These are phyloP conservation scores for Leccinum aurantiacum DNA, from an alignment of 768 basidiomycete genomes.

Conservation along the genomic window DNA sequence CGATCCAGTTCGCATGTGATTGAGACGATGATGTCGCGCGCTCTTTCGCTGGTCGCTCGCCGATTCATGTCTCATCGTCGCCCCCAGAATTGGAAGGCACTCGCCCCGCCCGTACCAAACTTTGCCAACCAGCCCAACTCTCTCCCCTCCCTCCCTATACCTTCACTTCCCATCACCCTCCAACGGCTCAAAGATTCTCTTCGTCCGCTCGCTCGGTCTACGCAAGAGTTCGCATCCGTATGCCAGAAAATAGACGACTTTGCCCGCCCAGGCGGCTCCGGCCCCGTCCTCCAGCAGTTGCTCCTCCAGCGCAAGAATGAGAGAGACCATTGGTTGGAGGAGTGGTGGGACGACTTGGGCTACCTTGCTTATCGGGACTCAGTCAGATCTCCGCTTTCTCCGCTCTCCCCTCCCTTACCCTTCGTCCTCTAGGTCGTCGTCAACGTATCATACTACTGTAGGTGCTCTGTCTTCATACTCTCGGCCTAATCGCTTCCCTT, in stretches of 20 bases:
- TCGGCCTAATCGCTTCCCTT: not conserved
- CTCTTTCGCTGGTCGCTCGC: conserved; percentile 1
- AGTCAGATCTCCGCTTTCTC: conserved; percentile 39
- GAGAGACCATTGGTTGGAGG: conserved; percentile 80
- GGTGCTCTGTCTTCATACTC: conserved; percentile 16
- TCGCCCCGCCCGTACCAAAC: conserved; percentile 64
- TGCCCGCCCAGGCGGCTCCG: conserved; percentile 39
- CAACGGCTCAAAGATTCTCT: conserved; percentile 67
- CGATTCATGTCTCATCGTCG: conserved; percentile 30
- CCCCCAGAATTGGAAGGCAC: conserved; percentile 68
- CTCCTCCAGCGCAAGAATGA: conserved; percentile 55
- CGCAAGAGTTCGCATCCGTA: conserved; percentile 54
- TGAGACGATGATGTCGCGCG: not conserved
- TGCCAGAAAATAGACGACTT: conserved; percentile 70
- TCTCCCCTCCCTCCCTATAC: conserved; percentile 76
- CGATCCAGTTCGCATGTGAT: conserved; percentile 11
- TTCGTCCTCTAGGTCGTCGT: conserved; percentile 61
- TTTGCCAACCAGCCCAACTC: conserved; percentile 57
- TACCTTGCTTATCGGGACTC: conserved; percentile 88
- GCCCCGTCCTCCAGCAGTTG: conserved; percentile 60
- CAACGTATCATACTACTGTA: conserved; percentile 95
- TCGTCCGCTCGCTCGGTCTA: conserved; percentile 67
- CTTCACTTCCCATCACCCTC: conserved; percentile 64
- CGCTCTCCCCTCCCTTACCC: conserved; percentile 2
- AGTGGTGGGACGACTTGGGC: conserved; percentile 90